phyloP scores from a whole-genome alignment of 1,284 basidiomycete genomes.

The Pseudozyma thailandica region DNA sequence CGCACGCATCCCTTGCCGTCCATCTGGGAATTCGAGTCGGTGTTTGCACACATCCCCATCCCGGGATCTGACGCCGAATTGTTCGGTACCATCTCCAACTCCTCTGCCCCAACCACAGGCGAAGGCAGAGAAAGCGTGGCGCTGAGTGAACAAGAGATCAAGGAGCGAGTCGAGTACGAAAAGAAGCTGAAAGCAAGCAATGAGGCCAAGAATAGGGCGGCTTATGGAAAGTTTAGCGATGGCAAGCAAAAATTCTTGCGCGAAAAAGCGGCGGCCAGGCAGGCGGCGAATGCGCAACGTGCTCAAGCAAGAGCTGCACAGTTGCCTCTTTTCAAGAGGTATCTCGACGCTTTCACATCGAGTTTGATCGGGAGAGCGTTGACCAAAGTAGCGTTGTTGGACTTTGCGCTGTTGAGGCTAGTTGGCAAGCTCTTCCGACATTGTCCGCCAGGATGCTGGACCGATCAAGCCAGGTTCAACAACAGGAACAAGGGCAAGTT shows the following conservation, averaged over 20 bases:
- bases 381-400: conserved; percentile 16
- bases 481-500: not conserved
- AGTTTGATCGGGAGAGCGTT: conserved; percentile 1
- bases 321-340: not conserved
- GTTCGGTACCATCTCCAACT: conserved; percentile 2
- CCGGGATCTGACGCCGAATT: conserved; percentile 38
- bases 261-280: conserved; percentile 16
- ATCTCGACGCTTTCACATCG: not conserved
- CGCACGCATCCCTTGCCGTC: conserved; percentile 40
- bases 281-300: conserved; percentile 7
- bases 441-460: conserved; percentile 20
- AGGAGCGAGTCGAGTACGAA: conserved; percentile 38
- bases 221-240: conserved; percentile 53
- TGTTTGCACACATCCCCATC: conserved; percentile 59
- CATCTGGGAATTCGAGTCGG: conserved; percentile 45
- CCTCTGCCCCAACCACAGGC: not conserved
- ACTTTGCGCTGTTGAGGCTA: conserved; percentile 6
- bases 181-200: conserved; percentile 36
- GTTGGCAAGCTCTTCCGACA: conserved; percentile 17
- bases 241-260: conserved; percentile 31
- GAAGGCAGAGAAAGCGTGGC: not conserved
- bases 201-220: conserved; percentile 49
- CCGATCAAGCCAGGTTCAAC: not conserved
- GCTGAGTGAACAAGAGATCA: conserved; percentile 27
- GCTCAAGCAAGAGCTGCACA: not conserved